Conservation (phyloP, 169 alveolate genomes). For the Cryptosporidium felis region DNA sequence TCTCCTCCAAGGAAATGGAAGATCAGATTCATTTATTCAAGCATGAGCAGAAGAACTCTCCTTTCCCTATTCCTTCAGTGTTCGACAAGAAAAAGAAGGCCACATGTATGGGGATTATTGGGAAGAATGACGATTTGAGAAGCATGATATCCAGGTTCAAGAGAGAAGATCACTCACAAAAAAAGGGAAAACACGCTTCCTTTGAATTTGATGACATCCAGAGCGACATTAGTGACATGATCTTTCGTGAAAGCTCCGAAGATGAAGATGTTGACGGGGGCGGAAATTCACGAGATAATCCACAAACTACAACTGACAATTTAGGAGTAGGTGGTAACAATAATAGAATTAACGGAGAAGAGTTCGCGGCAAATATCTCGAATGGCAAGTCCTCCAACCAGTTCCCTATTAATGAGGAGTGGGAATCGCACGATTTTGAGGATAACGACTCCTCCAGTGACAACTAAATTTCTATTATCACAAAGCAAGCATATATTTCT, state of each 20-base stretch:
- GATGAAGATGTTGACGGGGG: conserved; percentile 5
- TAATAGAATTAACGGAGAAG: not conserved
- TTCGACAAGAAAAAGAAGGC: conserved; percentile 29
- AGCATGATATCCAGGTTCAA: conserved; percentile 49
- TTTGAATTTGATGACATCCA: conserved; percentile 56
- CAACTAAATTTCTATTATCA: too few relatives aligned
- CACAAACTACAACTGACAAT: too few relatives aligned
- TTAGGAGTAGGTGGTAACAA: not conserved
- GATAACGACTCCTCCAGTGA: conserved; percentile 13
- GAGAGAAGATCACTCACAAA: conserved; percentile 6
- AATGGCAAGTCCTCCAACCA: not conserved
- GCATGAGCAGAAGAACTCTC: conserved; percentile 37
- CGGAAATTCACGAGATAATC: too few relatives aligned
- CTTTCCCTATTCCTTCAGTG: conserved; percentile 39
- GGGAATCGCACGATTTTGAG: not conserved
- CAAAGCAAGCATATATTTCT: too few relatives aligned
- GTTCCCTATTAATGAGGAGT: not conserved
- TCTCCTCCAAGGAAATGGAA: conserved; percentile 31
- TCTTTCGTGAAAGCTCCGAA: conserved; percentile 57
- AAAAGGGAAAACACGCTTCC: not conserved
- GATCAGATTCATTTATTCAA: conserved; percentile 51
- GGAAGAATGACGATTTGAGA: conserved; percentile 40
- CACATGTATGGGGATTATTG: conserved; percentile 67
- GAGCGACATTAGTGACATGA: conserved; percentile 64
- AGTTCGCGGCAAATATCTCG: too few relatives aligned